Percentiles rank a stretch among this genome's conserved stretches.
Conservation (phyloP, 768 basidiomycete genomes). For the Pleurotus ostreatus region DNA sequence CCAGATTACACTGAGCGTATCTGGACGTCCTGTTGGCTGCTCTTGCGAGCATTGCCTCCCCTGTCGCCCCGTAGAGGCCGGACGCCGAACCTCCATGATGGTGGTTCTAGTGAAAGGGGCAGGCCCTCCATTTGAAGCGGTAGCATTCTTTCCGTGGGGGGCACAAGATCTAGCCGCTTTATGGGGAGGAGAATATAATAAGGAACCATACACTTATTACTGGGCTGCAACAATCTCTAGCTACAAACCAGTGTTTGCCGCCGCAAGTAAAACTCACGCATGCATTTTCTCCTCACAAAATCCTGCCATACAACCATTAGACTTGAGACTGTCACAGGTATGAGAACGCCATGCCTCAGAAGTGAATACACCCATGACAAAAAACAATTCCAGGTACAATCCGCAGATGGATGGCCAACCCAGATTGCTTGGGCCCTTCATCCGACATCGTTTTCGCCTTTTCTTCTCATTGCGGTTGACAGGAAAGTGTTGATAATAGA, state of each 20-base stretch:
- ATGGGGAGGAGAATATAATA: constrained; percentile 29
- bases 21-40: not conserved
- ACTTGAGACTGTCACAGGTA: constrained; percentile 33
- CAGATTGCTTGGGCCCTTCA: constrained; percentile 58
- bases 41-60: not conserved
- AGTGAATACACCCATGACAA: not conserved
- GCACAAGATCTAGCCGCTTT: constrained; percentile 31
- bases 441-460: constrained; percentile 30
- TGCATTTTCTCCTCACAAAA: constrained; percentile 31
- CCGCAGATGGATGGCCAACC: not conserved
- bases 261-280: constrained; percentile 35
- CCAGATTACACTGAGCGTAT: not conserved
- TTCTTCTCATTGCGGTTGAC: constrained; percentile 52
- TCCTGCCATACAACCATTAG: constrained; percentile 23
- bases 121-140: constrained; percentile 25
- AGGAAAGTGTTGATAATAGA: constrained; percentile 57
- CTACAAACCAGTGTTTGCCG: constrained; percentile 50
- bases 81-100: not conserved
- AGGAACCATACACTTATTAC: constrained; percentile 22
- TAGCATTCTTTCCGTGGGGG: constrained; percentile 49
- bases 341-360: constrained; percentile 7
- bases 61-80: not conserved
- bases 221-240: constrained; percentile 46
- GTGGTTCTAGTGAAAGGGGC: not conserved
- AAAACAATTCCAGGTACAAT: constrained; percentile 8